These are phyloP conservation scores for Spinacia oleracea DNA, from an alignment of 179 eudicot genomes.

Conservation along the genomic window DNA sequence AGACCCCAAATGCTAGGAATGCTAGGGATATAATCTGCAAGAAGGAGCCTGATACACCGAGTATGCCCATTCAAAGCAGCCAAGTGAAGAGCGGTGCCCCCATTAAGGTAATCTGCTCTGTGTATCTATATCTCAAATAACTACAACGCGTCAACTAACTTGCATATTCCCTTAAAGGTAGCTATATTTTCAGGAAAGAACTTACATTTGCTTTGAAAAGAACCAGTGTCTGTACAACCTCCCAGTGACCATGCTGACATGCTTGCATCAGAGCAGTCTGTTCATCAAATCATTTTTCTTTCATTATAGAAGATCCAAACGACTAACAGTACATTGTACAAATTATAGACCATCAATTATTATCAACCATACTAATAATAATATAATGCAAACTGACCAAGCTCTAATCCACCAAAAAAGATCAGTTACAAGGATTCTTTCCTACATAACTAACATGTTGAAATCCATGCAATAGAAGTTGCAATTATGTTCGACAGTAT, in stretches of 20 bases:
- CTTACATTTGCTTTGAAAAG: constrained; percentile 86
- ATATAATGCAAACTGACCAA: constrained; percentile 6
- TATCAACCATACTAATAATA: not conserved
- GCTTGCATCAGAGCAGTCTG: constrained; percentile 99
- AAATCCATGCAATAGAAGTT: not conserved
- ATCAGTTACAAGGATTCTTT: not conserved
- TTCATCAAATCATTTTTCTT: constrained; percentile 20
- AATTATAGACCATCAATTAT: not conserved
- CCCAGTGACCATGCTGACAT: constrained; percentile 98
- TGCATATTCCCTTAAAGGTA: not conserved
- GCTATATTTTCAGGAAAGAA: not conserved
- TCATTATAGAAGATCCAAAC: constrained; percentile 5
- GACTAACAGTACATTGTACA: not conserved
- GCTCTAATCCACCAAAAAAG: not conserved
- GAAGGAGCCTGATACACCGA: constrained; percentile 80
- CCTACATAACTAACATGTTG: not conserved
- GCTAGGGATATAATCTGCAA: constrained; percentile 88
- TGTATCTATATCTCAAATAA: constrained; percentile 58
- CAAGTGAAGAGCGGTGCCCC: constrained; percentile 94
- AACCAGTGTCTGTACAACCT: constrained; percentile 85
- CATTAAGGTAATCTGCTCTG: constrained; percentile 85
- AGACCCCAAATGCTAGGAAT: constrained; percentile 53
- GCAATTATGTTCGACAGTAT: not conserved
- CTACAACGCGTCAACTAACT: not conserved
- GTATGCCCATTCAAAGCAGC: constrained; percentile 92